These are phyloP conservation scores for Gossypium aridum DNA, from an alignment of 441 rosid genomes.

Conservation along the genomic window DNA sequence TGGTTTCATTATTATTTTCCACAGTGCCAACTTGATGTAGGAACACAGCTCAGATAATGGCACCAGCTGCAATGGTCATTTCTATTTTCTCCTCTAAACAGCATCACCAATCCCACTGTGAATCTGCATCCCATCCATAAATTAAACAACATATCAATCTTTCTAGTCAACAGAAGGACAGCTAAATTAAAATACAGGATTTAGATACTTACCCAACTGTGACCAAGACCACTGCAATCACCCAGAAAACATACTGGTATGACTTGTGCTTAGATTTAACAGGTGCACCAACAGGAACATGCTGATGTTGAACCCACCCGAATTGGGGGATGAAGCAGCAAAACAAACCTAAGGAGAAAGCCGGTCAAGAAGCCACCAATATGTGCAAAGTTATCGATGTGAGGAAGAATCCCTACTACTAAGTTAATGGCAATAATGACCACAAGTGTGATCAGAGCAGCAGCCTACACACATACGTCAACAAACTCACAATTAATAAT, in stretches of 20 bases:
- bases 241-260: slow-evolving; percentile 51
- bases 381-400: slow-evolving; percentile 88
- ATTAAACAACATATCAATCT: not conserved
- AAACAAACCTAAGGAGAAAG: slow-evolving; percentile 65
- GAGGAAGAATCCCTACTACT: slow-evolving; percentile 79
- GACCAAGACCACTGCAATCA: slow-evolving; percentile 38
- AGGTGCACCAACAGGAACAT: slow-evolving; percentile 38
- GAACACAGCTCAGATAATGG: slow-evolving; percentile 45
- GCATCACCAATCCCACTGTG: slow-evolving; percentile 31
- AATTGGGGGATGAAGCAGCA: slow-evolving; percentile 72
- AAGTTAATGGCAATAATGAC: slow-evolving; percentile 66
- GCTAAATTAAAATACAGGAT: not conserved
- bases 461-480: slow-evolving; percentile 37
- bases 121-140: slow-evolving; percentile 24
- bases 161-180: not conserved
- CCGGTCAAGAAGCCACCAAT: slow-evolving; percentile 85
- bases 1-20: slow-evolving; percentile 22
- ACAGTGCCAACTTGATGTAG: slow-evolving; percentile 71
- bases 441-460: slow-evolving; percentile 61
- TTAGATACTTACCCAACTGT: slow-evolving; percentile 46
- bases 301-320: slow-evolving; percentile 45
- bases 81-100: slow-evolving; percentile 38
- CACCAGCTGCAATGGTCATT: slow-evolving; percentile 53
- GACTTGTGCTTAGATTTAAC: slow-evolving; percentile 57
- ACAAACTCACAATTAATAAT: not conserved